These are phyloP conservation scores for Malania oleifera DNA, from an alignment of 164 flowering plant genomes.

Conservation along the genomic window DNA sequence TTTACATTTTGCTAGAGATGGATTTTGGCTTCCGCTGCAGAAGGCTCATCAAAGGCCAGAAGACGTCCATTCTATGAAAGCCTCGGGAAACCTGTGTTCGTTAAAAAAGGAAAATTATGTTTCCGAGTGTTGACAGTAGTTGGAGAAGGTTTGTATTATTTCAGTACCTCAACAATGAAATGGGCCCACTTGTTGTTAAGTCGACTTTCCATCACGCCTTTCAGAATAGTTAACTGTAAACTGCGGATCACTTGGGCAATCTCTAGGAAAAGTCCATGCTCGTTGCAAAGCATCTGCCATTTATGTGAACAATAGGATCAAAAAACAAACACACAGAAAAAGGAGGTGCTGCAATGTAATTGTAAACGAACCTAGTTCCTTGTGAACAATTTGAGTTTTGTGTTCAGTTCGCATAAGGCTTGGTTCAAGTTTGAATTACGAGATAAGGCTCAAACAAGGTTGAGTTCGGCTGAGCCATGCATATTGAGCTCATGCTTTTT, in stretches of 20 bases:
- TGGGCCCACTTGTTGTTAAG: conserved; percentile 53
- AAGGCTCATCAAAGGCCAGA: conserved; percentile 81
- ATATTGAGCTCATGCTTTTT: too few relatives aligned
- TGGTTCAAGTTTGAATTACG: too few relatives aligned
- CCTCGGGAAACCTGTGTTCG: conserved; percentile 46
- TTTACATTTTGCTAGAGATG: conserved; percentile 26
- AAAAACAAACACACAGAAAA: not conserved
- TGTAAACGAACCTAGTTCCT: too few relatives aligned
- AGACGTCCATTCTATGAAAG: conserved; percentile 67
- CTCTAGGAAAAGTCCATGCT: conserved; percentile 61
- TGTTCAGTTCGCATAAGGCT: too few relatives aligned
- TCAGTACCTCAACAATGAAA: conserved; percentile 70
- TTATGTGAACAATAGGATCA: not conserved
- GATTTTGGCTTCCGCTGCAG: conserved; percentile 35
- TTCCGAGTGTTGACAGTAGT: not conserved
- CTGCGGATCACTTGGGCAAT: conserved; percentile 68
- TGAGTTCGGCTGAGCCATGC: too few relatives aligned
- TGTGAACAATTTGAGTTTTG: too few relatives aligned
- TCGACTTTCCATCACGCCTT: conserved; percentile 55
- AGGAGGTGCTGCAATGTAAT: too few relatives aligned
- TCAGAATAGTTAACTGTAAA: conserved; percentile 57
- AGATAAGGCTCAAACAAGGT: too few relatives aligned
- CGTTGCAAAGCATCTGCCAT: conserved; percentile 69
- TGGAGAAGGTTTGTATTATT: not conserved
- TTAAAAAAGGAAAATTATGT: not conserved